phyloP scores from a whole-genome alignment of 75 land plant species.

The Isoetes taiwanensis region DNA sequence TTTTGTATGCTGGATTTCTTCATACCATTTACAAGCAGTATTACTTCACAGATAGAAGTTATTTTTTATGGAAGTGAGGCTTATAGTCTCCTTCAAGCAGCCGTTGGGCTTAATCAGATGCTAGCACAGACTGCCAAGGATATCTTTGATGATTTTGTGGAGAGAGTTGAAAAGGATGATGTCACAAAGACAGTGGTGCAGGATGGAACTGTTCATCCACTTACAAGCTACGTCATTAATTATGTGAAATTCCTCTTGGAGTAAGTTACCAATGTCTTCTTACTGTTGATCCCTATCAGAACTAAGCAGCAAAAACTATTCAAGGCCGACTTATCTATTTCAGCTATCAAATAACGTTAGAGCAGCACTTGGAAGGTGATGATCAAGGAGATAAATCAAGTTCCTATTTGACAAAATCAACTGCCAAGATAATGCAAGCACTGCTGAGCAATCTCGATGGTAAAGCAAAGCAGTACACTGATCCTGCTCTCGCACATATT shows the following conservation, averaged over 20 bases:
- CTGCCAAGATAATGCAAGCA: neutral
- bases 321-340: neutral
- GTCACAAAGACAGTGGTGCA: slow-evolving; percentile 9
- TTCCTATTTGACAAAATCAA: slow-evolving; percentile 4
- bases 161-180: slow-evolving; percentile 20
- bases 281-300: neutral
- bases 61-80: slow-evolving; percentile 9
- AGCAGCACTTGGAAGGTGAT: slow-evolving; percentile 8
- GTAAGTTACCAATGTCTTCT: too few relatives aligned
- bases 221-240: slow-evolving; percentile 22
- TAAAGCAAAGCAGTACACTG: slow-evolving; percentile 19
- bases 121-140: slow-evolving; percentile 16
- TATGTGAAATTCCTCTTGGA: slow-evolving; percentile 16
- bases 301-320: neutral
- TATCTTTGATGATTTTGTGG: slow-evolving; percentile 14
- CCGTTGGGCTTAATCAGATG: slow-evolving; percentile 10
- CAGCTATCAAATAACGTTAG: slow-evolving; percentile 12
- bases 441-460: slow-evolving; percentile 12
- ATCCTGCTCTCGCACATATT: slow-evolving; percentile 17
- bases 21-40: neutral
- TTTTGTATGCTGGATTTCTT: slow-evolving; percentile 1
- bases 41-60: neutral
- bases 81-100: neutral
- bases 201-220: slow-evolving; percentile 24
- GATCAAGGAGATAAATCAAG: neutral